These are phyloP conservation scores for Murraya paniculata DNA, from an alignment of 345 rosid species.

Conservation along the genomic window DNA sequence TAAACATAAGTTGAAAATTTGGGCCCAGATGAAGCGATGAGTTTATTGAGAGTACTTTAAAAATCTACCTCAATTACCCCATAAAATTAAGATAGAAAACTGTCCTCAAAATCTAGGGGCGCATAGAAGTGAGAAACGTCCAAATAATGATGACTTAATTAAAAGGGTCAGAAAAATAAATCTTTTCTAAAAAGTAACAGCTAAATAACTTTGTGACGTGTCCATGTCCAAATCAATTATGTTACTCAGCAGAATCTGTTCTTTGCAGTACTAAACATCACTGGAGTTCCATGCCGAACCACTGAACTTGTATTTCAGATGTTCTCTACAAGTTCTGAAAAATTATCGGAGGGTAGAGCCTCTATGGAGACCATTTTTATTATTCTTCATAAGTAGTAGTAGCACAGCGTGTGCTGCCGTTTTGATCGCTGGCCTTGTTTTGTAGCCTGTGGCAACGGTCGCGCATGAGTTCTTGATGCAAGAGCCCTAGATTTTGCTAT, in stretches of 20 bases:
- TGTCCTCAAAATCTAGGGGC: too few species aligned
- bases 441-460: conserved; percentile 17
- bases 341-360: not conserved
- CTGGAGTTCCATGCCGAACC: not conserved
- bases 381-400: not conserved
- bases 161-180: too few species aligned
- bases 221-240: too few species aligned
- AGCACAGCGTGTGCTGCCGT: not conserved
- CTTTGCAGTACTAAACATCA: not conserved
- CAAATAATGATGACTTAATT: too few species aligned
- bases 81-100: too few species aligned
- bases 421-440: conserved; percentile 16
- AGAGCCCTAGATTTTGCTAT: not conserved
- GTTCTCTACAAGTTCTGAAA: not conserved
- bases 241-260: not conserved
- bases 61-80: too few species aligned
- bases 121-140: too few species aligned
- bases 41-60: too few species aligned
- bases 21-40: too few species aligned
- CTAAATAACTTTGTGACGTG: too few species aligned
- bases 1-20: too few species aligned
- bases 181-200: too few species aligned
- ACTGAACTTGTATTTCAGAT: not conserved
- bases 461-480: conserved; percentile 21
- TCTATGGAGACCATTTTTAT: not conserved